These are phyloP conservation scores for Thelonectria discophora DNA, from an alignment of 2,329 filamentous ascomycete species.

Conservation along the genomic window DNA sequence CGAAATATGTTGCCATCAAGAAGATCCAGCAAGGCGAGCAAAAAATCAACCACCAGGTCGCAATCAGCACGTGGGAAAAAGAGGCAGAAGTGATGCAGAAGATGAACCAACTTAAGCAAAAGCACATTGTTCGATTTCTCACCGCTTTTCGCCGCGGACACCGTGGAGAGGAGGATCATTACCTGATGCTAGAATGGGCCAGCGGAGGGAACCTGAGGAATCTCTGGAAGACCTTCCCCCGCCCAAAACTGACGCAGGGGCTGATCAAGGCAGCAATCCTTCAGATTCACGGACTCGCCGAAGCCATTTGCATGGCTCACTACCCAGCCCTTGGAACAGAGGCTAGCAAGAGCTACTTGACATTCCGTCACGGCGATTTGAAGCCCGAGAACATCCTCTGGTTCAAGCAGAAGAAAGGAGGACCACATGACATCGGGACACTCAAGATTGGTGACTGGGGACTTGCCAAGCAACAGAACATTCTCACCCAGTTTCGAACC, in stretches of 20 bases:
- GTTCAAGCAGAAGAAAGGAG: not conserved
- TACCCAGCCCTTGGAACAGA: not conserved
- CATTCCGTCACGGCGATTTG: conserved; percentile 19
- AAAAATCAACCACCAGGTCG: not conserved
- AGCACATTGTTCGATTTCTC: conserved; percentile 1
- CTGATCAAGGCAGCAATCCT: not conserved
- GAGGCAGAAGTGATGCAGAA: not conserved
- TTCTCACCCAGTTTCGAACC: not conserved
- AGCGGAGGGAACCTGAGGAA: conserved; percentile 5
- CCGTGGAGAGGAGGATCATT: not conserved
- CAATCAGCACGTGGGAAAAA: not conserved
- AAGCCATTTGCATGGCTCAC: not conserved
- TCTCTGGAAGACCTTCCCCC: not conserved
- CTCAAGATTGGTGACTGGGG: conserved; percentile 20
- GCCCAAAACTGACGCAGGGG: not conserved
- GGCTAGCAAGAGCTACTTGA: not conserved
- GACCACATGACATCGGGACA: conserved; percentile 6
- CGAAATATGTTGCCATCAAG: not conserved
- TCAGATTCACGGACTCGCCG: conserved; percentile 5
- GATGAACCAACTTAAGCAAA: not conserved
- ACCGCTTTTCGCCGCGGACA: not conserved
- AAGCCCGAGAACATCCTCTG: conserved; percentile 26
- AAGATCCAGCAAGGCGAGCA: not conserved
- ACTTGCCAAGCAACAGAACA: conserved; percentile 6
- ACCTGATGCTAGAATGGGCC: conserved; percentile 12